Percentiles rank a stretch among this genome's conserved stretches.
Conservation (phyloP, 352 stramenopile genomes). For the Pythium brachiatum region DNA sequence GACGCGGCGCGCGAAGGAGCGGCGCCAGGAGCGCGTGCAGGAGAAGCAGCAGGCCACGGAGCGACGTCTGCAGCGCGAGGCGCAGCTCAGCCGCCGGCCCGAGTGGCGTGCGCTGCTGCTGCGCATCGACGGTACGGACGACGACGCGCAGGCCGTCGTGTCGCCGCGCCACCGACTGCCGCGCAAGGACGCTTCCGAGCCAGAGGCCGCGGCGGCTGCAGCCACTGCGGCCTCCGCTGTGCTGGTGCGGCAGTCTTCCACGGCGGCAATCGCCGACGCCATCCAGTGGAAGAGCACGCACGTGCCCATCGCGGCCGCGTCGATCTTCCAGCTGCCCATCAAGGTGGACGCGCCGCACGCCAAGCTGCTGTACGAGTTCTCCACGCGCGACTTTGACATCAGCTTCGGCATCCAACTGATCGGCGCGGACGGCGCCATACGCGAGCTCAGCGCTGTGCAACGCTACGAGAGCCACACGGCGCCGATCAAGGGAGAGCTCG, state of each 20-base stretch:
- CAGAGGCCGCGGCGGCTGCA: not conserved
- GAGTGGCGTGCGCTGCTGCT: constrained; percentile 60
- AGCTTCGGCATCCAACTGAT: constrained; percentile 77
- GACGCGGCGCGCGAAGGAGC: constrained; percentile 78
- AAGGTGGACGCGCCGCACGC: constrained; percentile 62
- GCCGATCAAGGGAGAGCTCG: constrained; percentile 38
- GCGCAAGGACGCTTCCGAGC: not conserved
- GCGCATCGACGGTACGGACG: constrained; percentile 46
- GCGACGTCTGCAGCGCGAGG: constrained; percentile 36
- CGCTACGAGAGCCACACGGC: constrained; percentile 70
- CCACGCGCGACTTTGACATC: constrained; percentile 67
- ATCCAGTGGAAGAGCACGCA: constrained; percentile 79
- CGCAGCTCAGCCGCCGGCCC: constrained; percentile 38
- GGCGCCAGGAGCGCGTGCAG: constrained; percentile 54
- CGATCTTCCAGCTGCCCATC: constrained; percentile 68
- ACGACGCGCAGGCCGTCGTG: constrained; percentile 14
- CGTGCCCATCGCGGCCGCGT: constrained; percentile 61
- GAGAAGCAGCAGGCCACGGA: constrained; percentile 51
- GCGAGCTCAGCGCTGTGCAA: constrained; percentile 47
- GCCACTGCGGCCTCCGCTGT: not conserved
- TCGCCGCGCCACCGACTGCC: constrained; percentile 19
- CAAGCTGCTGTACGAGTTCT: constrained; percentile 62
- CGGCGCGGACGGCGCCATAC: constrained; percentile 46
- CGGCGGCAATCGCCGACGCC: constrained; percentile 36
- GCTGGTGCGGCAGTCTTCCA: not conserved